A percentile compares a stretch with the other conserved stretches of the same genome.
Conservation (phyloP, 106 monocot species). For the Dendrobium chrysotoxum region DNA sequence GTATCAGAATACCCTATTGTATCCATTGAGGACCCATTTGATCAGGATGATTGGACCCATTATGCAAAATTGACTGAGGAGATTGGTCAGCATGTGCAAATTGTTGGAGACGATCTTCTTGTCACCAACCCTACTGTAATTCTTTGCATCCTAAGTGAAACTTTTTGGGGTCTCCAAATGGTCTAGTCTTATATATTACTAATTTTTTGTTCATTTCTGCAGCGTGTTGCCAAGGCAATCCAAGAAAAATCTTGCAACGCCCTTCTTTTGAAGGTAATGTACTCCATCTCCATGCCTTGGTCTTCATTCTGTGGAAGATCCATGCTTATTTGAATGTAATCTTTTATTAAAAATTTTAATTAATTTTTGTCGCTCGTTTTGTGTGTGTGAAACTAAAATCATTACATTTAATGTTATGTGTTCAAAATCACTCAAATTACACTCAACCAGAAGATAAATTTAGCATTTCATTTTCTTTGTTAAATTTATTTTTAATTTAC, state of each 20-base stretch:
- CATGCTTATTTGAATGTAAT: too few species aligned
- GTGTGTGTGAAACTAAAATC: too few species aligned
- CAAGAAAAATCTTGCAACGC: slow-evolving; percentile 94
- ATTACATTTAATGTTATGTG: too few species aligned
- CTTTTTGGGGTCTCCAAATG: background rate
- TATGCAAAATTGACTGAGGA: slow-evolving; percentile 88
- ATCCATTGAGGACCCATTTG: slow-evolving; percentile 97
- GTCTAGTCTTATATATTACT: background rate
- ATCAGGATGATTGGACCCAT: slow-evolving; percentile 95
- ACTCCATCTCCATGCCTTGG: background rate
- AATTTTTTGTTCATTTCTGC: slow-evolving; percentile 4
- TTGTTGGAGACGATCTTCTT: slow-evolving; percentile 98
- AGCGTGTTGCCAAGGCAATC: slow-evolving; percentile 93
- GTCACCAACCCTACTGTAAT: slow-evolving; percentile 94
- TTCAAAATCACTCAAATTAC: too few species aligned
- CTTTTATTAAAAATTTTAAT: too few species aligned
- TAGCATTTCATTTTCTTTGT: too few species aligned
- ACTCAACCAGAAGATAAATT: too few species aligned
- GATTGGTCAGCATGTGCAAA: slow-evolving; percentile 77
- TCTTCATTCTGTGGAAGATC: too few species aligned
- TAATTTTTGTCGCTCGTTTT: too few species aligned
- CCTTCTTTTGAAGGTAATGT: slow-evolving; percentile 82
- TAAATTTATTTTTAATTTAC: too few species aligned
- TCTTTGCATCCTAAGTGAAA: background rate
- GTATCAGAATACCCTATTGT: slow-evolving; percentile 86